Percentiles rank a stretch among this genome's conserved stretches.
Conservation (phyloP, 2,329 filamentous ascomycete genomes). For the Clonostachys rosea region DNA sequence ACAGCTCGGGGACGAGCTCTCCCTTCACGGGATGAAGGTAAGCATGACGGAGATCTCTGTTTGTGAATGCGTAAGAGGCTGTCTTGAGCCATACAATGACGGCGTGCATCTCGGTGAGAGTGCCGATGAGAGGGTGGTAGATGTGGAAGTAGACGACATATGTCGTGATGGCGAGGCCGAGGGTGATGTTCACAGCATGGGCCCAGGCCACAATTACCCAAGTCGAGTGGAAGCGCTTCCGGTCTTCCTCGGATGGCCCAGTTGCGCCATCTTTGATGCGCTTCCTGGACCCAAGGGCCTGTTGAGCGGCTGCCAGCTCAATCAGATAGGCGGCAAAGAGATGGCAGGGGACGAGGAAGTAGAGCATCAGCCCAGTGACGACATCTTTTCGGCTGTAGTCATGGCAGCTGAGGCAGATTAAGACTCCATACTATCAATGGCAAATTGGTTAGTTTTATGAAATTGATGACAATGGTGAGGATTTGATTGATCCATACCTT, state of each 20-base stretch:
- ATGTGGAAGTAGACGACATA: slow-evolving; percentile 87
- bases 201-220: slow-evolving; percentile 79
- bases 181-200: slow-evolving; percentile 78
- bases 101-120: slow-evolving; percentile 83
- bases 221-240: slow-evolving; percentile 63
- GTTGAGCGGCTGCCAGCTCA: slow-evolving; percentile 75
- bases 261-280: slow-evolving; percentile 43
- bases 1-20: slow-evolving; percentile 75
- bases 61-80: slow-evolving; percentile 93
- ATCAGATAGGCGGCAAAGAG: slow-evolving; percentile 87
- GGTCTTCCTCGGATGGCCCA: slow-evolving; percentile 49
- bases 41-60: slow-evolving; percentile 88
- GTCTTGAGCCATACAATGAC: slow-evolving; percentile 96
- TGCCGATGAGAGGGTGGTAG: slow-evolving; percentile 90
- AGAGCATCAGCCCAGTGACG: slow-evolving; percentile 70
- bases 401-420: slow-evolving; percentile 88
- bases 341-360: slow-evolving; percentile 84
- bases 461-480: not conserved
- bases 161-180: slow-evolving; percentile 77
- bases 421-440: slow-evolving; percentile 76
- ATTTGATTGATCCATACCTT: slow-evolving; percentile 51
- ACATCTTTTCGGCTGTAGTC: slow-evolving; percentile 80
- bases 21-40: slow-evolving; percentile 71
- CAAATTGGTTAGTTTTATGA: slow-evolving; percentile 4
- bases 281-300: slow-evolving; percentile 66